A percentile compares a stretch with the other conserved stretches of the same genome.
Conservation (phyloP, 129 eudicot species). For the Flaveria linearis region DNA sequence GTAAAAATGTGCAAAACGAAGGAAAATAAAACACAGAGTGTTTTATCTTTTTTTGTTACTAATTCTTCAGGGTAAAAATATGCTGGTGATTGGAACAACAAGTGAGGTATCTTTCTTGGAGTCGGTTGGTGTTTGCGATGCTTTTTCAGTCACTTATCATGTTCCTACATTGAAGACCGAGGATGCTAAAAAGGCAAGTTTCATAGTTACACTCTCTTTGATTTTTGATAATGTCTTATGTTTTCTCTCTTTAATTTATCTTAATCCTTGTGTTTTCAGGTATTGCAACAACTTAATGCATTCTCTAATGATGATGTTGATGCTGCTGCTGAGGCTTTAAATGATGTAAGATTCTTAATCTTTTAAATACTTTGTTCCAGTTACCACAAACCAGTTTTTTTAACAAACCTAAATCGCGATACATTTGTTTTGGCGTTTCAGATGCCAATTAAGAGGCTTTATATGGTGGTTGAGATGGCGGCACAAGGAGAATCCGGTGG, state of each 20-base stretch:
- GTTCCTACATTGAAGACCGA: constrained; percentile 84
- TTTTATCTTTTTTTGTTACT: background rate
- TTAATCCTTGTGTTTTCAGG: constrained; percentile 36
- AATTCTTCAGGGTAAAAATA: constrained; percentile 75
- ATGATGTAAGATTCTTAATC: constrained; percentile 64
- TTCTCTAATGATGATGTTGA: constrained; percentile 81
- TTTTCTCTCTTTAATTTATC: constrained; percentile 1
- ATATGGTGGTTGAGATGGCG: constrained; percentile 95
- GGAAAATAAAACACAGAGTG: background rate
- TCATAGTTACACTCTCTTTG: background rate
- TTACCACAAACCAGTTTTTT: background rate
- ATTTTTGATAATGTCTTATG: background rate
- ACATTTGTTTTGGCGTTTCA: constrained; percentile 25
- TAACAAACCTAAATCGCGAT: background rate
- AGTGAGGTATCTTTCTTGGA: constrained; percentile 88
- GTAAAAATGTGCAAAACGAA: background rate
- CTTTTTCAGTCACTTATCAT: constrained; percentile 88
- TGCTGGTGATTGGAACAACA: constrained; percentile 95
- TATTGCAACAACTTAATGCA: constrained; percentile 76
- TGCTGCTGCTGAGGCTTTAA: constrained; percentile 92
- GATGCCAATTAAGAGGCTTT: constrained; percentile 94
- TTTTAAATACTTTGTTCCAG: background rate
- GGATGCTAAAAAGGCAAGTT: constrained; percentile 81
- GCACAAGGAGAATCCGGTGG: constrained; percentile 96
- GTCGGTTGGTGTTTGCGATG: constrained; percentile 79